Conservation (phyloP, 2,329 filamentous ascomycete species). For the Madurella fahalii region DNA sequence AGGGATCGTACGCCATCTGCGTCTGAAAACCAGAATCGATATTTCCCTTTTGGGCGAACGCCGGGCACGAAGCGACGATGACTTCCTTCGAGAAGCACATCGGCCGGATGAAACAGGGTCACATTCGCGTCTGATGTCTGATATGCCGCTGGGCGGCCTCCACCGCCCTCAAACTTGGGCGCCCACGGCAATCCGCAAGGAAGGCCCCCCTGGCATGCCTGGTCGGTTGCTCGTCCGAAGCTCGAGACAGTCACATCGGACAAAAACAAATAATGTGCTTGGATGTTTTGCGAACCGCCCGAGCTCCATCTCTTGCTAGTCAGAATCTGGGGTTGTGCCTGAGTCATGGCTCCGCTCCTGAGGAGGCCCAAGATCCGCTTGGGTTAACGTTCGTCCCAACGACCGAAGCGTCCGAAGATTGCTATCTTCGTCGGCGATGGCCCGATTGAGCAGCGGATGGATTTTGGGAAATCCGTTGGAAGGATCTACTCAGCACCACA, state of each 20-base stretch:
- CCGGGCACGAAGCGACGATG: background rate
- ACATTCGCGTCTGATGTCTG: conserved; percentile 16
- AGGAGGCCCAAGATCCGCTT: background rate
- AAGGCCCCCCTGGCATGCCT: background rate
- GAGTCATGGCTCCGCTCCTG: conserved; percentile 2
- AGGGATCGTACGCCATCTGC: conserved; percentile 7
- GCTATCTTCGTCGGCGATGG: background rate
- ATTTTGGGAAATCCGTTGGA: background rate
- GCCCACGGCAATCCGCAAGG: background rate
- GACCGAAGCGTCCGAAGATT: background rate
- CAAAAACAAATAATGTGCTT: background rate
- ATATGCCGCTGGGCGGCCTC: conserved; percentile 19
- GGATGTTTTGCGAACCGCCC: background rate
- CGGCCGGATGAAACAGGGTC: conserved; percentile 16
- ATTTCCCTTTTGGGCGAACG: conserved; percentile 7
- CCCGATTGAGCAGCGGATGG: background rate
- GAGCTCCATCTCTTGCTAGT: background rate
- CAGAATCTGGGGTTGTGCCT: background rate
- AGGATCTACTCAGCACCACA: background rate
- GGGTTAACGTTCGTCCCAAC: background rate
- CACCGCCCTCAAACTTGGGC: conserved; percentile 19
- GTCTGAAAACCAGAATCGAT: background rate
- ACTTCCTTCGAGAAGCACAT: conserved; percentile 14
- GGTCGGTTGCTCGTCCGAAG: background rate
- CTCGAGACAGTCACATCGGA: conserved; percentile 1